These are phyloP conservation scores for Neonothopanus nambi DNA, from an alignment of 1,284 basidiomycete genomes.

Conservation along the genomic window DNA sequence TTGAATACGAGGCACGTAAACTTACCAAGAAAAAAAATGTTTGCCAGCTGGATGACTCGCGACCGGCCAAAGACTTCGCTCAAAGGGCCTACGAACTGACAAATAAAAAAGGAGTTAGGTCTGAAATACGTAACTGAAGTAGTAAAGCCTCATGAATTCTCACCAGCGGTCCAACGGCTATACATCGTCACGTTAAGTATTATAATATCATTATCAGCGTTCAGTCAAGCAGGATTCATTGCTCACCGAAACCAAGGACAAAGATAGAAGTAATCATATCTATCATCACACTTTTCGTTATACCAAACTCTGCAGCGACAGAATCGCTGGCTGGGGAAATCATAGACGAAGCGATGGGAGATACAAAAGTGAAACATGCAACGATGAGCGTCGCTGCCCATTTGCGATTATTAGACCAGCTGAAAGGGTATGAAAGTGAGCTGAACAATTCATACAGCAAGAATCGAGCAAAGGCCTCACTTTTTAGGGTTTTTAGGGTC, in stretches of 20 bases:
- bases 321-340: constrained; percentile 15
- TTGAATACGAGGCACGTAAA: too few species aligned
- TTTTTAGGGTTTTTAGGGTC: constrained; percentile 66
- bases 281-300: constrained; percentile 9
- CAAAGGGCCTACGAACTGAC: constrained; percentile 41
- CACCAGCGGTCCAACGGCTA: constrained; percentile 41
- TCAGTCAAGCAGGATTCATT: neutral
- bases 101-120: neutral
- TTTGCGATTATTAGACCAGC: constrained; percentile 15
- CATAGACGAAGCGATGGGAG: constrained; percentile 15
- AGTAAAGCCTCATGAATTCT: neutral
- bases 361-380: constrained; percentile 15
- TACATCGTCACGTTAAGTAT: too few species aligned
- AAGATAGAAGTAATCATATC: constrained; percentile 17
- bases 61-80: constrained; percentile 44
- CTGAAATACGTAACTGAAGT: neutral
- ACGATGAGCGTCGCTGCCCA: constrained; percentile 18
- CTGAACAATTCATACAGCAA: neutral
- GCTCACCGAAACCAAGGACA: constrained; percentile 15
- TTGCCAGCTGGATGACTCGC: constrained; percentile 39
- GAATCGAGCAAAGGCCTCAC: constrained; percentile 25
- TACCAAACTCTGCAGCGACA: constrained; percentile 13
- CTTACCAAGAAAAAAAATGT: constrained; percentile 39
- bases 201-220: neutral
- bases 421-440: neutral